Evolutionary conservation across 495 filamentous ascomycete genomes (phyloP).

Genomic region (Penicillium angulare): DNA sequence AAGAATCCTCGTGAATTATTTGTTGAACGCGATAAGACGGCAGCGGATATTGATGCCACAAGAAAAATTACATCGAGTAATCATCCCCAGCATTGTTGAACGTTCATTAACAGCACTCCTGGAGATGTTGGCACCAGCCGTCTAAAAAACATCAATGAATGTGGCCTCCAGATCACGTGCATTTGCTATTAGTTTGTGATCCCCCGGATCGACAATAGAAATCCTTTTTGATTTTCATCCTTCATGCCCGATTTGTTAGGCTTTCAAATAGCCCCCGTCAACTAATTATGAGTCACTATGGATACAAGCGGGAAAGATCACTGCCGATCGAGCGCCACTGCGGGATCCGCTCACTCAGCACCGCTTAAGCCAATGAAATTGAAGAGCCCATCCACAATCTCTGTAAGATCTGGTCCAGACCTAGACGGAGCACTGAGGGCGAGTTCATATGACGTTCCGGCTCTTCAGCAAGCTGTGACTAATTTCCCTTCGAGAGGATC

Average conservation of each 20-base stretch:
- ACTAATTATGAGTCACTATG: too few species aligned
- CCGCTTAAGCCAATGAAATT: neutral
- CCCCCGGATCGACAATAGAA: neutral
- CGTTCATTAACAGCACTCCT: neutral
- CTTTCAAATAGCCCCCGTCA: neutral
- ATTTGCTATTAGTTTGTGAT: neutral
- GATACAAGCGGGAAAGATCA: too few species aligned
- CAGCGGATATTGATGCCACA: too few species aligned
- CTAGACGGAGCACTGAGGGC: constrained; percentile 2
- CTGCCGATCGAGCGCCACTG: neutral
- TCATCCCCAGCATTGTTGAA: neutral
- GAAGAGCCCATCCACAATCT: neutral
- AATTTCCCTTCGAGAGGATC: constrained; percentile 17
- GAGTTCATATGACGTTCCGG: constrained; percentile 8
- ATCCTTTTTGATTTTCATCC: neutral
- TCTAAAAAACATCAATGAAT: too few species aligned
- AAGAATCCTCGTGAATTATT: neutral
- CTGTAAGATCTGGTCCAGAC: too few species aligned
- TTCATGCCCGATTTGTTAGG: neutral
- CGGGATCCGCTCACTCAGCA: neutral
- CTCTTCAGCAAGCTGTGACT: constrained; percentile 7
- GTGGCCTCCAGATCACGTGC: neutral
- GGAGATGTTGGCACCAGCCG: too few species aligned
- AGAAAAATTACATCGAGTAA: too few species aligned
- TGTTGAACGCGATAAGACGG: neutral